Evolutionary conservation across 305 asterid genomes (phyloP).

Genomic region (Nicotiana rustica): DNA sequence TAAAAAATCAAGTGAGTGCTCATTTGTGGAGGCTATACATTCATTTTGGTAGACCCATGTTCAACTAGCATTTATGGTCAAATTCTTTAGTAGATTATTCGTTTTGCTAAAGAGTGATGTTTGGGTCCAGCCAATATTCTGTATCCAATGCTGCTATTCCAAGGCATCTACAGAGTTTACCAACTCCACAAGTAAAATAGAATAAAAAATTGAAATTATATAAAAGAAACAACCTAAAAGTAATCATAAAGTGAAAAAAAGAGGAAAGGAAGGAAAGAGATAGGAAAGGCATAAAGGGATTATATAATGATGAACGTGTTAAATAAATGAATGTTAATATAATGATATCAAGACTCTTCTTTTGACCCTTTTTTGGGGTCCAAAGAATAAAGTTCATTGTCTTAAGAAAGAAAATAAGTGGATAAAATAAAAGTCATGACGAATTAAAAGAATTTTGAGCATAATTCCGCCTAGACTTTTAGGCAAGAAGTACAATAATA

Average conservation of each 20-base stretch:
- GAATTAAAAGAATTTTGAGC: background rate
- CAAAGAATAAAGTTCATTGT: background rate
- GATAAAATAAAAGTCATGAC: background rate
- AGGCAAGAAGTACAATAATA: no score
- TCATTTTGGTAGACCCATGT: background rate
- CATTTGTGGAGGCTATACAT: background rate
- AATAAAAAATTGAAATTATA: background rate
- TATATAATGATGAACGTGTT: slow-evolving; percentile 13
- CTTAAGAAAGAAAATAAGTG: background rate
- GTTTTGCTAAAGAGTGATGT: background rate
- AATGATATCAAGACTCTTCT: background rate
- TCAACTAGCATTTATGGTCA: background rate
- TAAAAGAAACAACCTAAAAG: slow-evolving; percentile 25
- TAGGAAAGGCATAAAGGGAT: background rate
- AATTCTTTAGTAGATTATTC: background rate
- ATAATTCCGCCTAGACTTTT: no score
- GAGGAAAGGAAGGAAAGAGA: background rate
- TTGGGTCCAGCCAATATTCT: slow-evolving; percentile 24
- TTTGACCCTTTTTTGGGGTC: background rate
- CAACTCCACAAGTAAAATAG: slow-evolving; percentile 26
- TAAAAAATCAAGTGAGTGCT: no score
- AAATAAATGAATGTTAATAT: background rate
- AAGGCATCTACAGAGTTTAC: slow-evolving; percentile 26
- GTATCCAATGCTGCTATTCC: slow-evolving; percentile 20
- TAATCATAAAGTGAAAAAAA: slow-evolving; percentile 1